These are phyloP conservation scores for Paecilomyces sp. DNA, from an alignment of 2,329 filamentous ascomycete genomes.

Conservation along the genomic window DNA sequence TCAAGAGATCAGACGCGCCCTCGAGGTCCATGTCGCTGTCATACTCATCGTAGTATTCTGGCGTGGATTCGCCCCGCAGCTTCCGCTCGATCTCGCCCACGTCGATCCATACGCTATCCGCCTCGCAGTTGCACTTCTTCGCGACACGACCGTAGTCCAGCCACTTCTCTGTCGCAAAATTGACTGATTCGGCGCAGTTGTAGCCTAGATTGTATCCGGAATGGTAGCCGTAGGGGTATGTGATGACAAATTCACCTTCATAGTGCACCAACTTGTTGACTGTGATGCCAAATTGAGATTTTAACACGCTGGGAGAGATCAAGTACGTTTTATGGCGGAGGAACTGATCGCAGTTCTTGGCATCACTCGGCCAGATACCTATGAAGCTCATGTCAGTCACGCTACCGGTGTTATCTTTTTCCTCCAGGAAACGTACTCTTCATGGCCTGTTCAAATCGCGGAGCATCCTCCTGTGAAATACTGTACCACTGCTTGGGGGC, in stretches of 20 bases:
- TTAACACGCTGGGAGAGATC: conserved; percentile 82
- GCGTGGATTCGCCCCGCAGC: conserved; percentile 70
- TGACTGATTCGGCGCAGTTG: conserved; percentile 97
- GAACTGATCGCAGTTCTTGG: conserved; percentile 93
- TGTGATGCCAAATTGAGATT: conserved; percentile 85
- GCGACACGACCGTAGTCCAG: conserved; percentile 90
- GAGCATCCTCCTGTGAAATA: conserved; percentile 90
- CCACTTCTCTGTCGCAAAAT: conserved; percentile 95
- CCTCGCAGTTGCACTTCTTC: conserved; percentile 93
- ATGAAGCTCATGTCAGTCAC: conserved; percentile 10
- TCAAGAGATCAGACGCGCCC: conserved; percentile 62
- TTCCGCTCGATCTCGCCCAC: conserved; percentile 94
- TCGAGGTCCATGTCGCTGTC: conserved; percentile 60
- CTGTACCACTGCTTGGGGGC: conserved; percentile 99
- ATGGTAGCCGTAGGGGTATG: conserved; percentile 96
- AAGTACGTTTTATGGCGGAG: conserved; percentile 95
- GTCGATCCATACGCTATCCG: conserved; percentile 98
- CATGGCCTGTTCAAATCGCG: conserved; percentile 91
- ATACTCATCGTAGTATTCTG: conserved; percentile 38
- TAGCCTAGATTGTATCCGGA: conserved; percentile 97
- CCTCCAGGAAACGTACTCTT: conserved; percentile 46
- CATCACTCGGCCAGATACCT: conserved; percentile 82
- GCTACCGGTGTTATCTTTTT: neutral
- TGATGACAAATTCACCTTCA: conserved; percentile 96
- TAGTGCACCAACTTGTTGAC: conserved; percentile 95